Base-by-base conservation (phyloP, 768 basidiomycete species). In the Podaxis rugospora region DNA sequence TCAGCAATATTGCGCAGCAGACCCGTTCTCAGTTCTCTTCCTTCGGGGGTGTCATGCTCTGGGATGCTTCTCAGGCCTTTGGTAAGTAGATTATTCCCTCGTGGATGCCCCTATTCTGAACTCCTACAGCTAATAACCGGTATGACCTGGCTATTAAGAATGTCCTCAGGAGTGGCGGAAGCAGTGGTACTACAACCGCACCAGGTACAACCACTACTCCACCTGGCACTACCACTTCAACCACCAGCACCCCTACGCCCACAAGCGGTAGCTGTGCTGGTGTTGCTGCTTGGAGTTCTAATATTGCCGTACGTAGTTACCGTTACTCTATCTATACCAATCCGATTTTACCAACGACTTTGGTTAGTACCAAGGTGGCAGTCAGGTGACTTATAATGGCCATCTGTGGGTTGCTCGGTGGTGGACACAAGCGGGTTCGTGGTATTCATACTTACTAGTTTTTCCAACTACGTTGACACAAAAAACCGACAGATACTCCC, bases 31-130 rank as follows among this genome's bases (percentile, higher is more conserved):
- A 78, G 59, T 85, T 75, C 66, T 79, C 82, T 6, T 82, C 81
- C 14, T 84, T 85, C 65, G 83, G 83, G 10, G 83, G 83, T 37
- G 70, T 82, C 35, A 74, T 77, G 76, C 67, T 78, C 35, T 77
- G 75, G 76, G 76, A 76, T 62, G 73, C 69, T 9, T 76, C 75
- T 7, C 76, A 76, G 51, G 76, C 75, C 7, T 73, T 70, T 59
- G 80, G 76, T 76, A 42, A 28, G 65, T 7, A 14, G 36, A 54
- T 35, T 44, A 16, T 5, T 1, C 18, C 18, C 18, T 5, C 39
- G 3, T 13, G 44, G 21, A 25, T 36, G 21, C 51, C 10, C 27
- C 27, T 39, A 10, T 47, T 16, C 13, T 44, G 13, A 44, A 21
- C 2, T 18, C 11, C 18, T 5, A 2, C 32, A 76, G 75, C 68